Evolutionary conservation across 2,329 filamentous ascomycete species (phyloP), one percentile per base, ranked within the genome.

Genomic region (Pseudocercospora ulei): DNA sequence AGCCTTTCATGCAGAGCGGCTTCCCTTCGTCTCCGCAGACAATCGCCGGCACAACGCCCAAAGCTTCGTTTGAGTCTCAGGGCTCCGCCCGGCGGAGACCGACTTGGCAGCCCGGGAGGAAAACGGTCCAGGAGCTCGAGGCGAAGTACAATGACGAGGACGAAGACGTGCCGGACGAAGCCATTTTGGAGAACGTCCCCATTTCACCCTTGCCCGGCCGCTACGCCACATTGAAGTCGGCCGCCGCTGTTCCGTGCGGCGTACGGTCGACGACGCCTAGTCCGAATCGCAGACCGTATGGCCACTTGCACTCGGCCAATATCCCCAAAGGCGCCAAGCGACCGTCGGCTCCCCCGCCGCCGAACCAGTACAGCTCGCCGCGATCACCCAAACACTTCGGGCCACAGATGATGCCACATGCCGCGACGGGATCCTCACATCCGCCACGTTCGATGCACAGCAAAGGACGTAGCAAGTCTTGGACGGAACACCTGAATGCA

Each of bases 131-230:
- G 43, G 76, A 87, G 53, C 66, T 85, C 36, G 83, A 90, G 57
- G 73, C 75, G 38, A 82, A 88, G 56, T 87, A 84, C 51, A 80
- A 87, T 50, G 80, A 86, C 38, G 78, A 75, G 38, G 81, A 86
- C 54, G 76, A 83, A 46, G 70, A 73, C 41, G 78, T 90, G 18
- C 83, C 83, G 0, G 82, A 87, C 16, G 82, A 83, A 38, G 72
- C 82, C 14, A 71, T 86, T 36, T 72, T 90, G 30, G 82, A 84
- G 62, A 90, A 90, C 48, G 78, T 90, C 2, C 83, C 83, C 3
- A 75, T 90, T 29, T 87, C 82, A 0, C 83, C 83, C 7, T 44
- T 57, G 35, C 53, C 55, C 5, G 55, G 54, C 23, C 53, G 54
- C 12, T 61, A 63, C 14, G 59, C 60, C 23, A 38, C 46, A 12